These are phyloP conservation scores for Thuja plicata DNA, from an alignment of 83 land plant genomes.

Conservation along the genomic window DNA sequence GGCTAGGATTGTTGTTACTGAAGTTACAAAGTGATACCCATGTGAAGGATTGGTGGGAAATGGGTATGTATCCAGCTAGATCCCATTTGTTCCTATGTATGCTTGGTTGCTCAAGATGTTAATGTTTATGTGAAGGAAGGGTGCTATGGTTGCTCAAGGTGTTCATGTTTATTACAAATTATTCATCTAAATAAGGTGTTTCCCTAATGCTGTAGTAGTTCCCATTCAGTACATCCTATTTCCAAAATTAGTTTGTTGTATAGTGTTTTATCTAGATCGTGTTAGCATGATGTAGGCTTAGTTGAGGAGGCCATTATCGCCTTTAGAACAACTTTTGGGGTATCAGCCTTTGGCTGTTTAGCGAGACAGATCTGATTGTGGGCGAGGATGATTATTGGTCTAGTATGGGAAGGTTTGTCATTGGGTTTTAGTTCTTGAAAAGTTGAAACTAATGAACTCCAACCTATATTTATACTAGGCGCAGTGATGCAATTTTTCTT, in stretches of 20 bases:
- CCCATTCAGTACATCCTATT: neutral
- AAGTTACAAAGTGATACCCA: neutral
- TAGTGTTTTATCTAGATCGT: neutral
- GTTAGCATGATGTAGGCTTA: neutral
- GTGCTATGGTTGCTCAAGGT: neutral
- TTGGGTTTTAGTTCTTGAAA: no score
- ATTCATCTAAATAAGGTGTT: neutral
- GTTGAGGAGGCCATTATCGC: neutral
- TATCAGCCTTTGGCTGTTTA: no score
- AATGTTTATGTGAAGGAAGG: neutral
- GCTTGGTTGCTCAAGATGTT: neutral
- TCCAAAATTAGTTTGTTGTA: neutral
- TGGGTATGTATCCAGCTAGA: neutral
- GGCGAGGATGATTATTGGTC: no score
- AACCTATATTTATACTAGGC: no score
- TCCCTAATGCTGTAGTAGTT: neutral
- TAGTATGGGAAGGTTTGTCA: no score
- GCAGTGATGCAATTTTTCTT: no score
- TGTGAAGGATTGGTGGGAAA: neutral
- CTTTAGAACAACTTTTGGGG: no score
- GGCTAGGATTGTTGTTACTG: neutral
- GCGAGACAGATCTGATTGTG: no score
- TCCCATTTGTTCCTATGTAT: neutral
- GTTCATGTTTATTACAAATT: neutral
- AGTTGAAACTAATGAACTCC: no score